Conservation (phyloP, 2,329 filamentous ascomycete genomes). For the Ceratocystis destructans region DNA sequence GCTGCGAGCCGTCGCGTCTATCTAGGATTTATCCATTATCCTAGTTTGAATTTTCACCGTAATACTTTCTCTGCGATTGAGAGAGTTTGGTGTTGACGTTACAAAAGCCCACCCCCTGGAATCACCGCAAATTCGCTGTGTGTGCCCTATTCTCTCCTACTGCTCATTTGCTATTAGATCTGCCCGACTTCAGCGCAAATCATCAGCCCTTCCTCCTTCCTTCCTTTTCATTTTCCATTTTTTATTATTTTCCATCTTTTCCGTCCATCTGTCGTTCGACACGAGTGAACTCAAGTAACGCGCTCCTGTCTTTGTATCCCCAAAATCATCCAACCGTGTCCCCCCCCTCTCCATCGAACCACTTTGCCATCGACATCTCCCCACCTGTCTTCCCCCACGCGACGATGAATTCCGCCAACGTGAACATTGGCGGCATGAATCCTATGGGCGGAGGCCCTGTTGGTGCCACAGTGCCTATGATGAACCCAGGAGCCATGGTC, state of each 20-base stretch:
- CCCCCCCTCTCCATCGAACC: background rate
- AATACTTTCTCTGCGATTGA: background rate
- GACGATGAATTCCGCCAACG: slow-evolving; percentile 42
- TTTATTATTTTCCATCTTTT: background rate
- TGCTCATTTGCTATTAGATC: background rate
- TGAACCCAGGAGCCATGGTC: slow-evolving; percentile 41
- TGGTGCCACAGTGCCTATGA: slow-evolving; percentile 50
- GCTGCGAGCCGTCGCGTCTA: background rate
- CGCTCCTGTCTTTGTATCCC: background rate
- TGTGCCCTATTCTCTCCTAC: background rate
- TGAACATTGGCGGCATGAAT: slow-evolving; percentile 53
- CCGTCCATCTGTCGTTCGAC: background rate
- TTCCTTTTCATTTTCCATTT: background rate
- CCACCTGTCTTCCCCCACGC: background rate
- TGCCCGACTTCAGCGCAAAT: background rate
- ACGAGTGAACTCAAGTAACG: background rate
- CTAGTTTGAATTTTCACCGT: background rate
- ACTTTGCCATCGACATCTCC: background rate
- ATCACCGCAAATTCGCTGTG: background rate
- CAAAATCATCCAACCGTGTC: background rate
- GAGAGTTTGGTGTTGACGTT: background rate
- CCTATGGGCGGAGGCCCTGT: slow-evolving; percentile 53
- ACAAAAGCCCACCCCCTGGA: background rate
- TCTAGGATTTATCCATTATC: background rate
- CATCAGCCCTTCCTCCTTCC: background rate